Conservation (phyloP, 345 rosid species). For the Eucalyptus albens region DNA sequence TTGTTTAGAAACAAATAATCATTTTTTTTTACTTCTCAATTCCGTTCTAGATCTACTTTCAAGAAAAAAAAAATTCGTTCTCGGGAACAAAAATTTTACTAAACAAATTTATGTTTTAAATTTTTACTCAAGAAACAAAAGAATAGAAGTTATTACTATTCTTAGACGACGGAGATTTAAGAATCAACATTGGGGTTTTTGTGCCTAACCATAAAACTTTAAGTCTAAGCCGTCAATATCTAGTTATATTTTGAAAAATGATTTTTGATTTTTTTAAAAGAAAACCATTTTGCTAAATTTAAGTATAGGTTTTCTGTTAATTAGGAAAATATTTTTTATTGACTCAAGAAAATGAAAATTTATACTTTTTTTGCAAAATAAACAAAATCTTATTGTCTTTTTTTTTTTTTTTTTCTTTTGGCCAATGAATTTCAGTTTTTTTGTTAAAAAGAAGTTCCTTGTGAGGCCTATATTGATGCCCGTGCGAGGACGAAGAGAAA, state of each 20-base stretch:
- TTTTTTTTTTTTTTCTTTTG: too few relatives aligned
- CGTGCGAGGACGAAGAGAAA: background rate
- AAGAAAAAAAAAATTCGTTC: fast-evolving
- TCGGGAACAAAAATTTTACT: too few relatives aligned
- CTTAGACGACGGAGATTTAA: fast-evolving
- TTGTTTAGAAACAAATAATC: background rate
- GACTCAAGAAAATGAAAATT: background rate
- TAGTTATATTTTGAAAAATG: background rate
- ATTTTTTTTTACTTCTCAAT: background rate
- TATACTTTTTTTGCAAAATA: too few relatives aligned
- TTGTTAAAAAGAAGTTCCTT: background rate
- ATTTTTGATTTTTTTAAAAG: too few relatives aligned
- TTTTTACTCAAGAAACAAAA: fast-evolving
- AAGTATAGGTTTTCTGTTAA: background rate
- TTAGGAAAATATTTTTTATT: too few relatives aligned
- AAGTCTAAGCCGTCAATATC: background rate
- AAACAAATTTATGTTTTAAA: too few relatives aligned
- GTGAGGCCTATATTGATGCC: background rate
- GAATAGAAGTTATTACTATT: too few relatives aligned
- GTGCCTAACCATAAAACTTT: background rate
- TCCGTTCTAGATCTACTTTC: fast-evolving
- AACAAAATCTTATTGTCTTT: too few relatives aligned
- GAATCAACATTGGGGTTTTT: background rate
- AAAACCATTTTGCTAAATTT: too few relatives aligned
- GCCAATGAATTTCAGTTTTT: background rate